A percentile compares a stretch with the other conserved stretches of the same genome.
Conservation (phyloP, 306 rosid species). For the Castanea crenata region DNA sequence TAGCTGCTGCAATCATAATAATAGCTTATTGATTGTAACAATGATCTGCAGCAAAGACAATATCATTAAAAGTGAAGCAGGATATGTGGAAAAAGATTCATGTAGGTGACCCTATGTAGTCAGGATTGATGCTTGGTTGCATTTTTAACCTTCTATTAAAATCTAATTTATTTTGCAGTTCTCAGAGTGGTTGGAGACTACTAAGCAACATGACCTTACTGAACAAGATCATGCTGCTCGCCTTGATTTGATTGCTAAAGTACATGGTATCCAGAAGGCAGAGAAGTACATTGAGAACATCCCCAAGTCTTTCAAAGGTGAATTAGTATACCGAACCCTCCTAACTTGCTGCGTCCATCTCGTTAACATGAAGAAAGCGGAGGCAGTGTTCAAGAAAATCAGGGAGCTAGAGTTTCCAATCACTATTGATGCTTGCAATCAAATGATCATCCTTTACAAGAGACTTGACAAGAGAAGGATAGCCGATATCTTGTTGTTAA, state of each 20-base stretch:
- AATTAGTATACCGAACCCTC: constrained; percentile 13
- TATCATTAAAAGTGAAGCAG: background rate
- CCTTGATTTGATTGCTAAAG: constrained; percentile 21
- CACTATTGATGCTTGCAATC: constrained; percentile 13
- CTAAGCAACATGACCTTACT: background rate
- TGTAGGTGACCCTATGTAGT: background rate
- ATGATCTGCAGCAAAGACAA: background rate
- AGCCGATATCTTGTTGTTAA: constrained; percentile 13
- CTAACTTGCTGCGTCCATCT: background rate
- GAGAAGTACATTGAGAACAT: constrained; percentile 19
- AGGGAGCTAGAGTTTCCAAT: constrained; percentile 13
- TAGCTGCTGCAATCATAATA: too few species aligned
- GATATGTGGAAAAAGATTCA: background rate
- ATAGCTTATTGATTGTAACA: background rate
- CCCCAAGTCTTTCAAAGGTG: constrained; percentile 6
- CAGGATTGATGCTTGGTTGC: background rate
- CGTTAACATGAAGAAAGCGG: constrained; percentile 15
- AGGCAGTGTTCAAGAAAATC: constrained; percentile 15
- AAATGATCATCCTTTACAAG: constrained; percentile 23
- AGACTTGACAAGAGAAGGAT: constrained; percentile 2
- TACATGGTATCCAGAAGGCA: constrained; percentile 4
- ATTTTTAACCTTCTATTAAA: background rate
- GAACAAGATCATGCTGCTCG: constrained; percentile 16
- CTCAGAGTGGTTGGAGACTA: constrained; percentile 17
- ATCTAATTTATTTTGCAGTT: constrained; percentile 4